A percentile compares a stretch with the other conserved stretches of the same genome.
phyloP scores from a whole-genome alignment of 768 basidiomycete genomes.

The Podaxis carcinomalis region DNA sequence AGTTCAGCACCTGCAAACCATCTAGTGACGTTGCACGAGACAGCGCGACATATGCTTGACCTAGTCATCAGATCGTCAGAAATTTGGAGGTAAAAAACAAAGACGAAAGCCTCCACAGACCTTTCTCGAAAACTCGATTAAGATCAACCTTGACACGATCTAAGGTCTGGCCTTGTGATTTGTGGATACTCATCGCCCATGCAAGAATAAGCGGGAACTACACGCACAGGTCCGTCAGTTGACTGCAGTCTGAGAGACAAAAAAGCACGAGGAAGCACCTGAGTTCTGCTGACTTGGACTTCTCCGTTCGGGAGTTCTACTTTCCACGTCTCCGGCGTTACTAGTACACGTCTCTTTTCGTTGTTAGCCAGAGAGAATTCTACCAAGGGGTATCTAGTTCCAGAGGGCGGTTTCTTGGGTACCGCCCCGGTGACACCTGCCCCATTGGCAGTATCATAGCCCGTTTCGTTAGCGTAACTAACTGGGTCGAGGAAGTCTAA shows the following conservation, averaged over 20 bases:
- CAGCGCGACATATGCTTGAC: conserved; percentile 88
- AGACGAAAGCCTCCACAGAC: conserved; percentile 26
- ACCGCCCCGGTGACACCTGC: conserved; percentile 22
- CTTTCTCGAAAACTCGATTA: conserved; percentile 89
- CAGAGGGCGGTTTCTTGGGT: conserved; percentile 21
- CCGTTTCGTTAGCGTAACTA: conserved; percentile 31
- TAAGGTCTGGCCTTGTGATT: conserved; percentile 95
- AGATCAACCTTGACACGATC: conserved; percentile 94
- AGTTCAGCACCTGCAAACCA: conserved; percentile 81
- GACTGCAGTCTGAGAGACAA: neutral
- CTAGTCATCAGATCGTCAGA: conserved; percentile 30
- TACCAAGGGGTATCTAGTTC: conserved; percentile 61
- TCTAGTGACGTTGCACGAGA: conserved; percentile 86
- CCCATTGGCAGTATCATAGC: conserved; percentile 19
- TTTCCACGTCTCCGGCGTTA: conserved; percentile 78
- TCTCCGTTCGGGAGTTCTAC: conserved; percentile 86
- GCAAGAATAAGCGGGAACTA: conserved; percentile 85
- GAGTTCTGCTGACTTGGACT: conserved; percentile 70
- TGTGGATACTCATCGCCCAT: conserved; percentile 99
- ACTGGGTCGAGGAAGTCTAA: conserved; percentile 63
- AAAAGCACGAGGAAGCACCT: conserved; percentile 45
- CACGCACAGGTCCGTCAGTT: neutral
- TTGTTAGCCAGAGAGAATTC: conserved; percentile 67
- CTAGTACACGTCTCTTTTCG: conserved; percentile 45
- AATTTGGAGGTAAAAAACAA: neutral